phyloP scores from a whole-genome alignment of 2,329 filamentous ascomycete genomes.

The Ophiostoma piceae region DNA sequence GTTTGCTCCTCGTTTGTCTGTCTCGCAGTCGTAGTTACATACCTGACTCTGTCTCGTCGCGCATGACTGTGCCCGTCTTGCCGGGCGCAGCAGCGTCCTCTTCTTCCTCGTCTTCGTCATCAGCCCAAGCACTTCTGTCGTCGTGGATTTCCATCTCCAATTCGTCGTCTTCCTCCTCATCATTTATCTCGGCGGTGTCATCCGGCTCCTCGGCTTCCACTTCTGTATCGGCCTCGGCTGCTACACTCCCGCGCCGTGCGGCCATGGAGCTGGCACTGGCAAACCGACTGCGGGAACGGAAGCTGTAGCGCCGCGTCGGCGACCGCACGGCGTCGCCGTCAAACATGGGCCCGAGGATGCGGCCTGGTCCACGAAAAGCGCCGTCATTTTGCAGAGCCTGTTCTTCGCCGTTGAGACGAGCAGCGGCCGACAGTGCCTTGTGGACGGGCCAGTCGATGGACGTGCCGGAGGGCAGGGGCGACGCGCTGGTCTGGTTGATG shows the following conservation, averaged over 20 bases:
- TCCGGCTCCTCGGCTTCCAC: not conserved
- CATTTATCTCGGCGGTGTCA: not conserved
- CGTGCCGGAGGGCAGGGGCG: not conserved
- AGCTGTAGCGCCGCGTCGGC: not conserved
- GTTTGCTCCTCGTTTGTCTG: too few species aligned
- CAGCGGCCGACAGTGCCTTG: slow-evolving; percentile 6
- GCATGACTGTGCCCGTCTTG: not conserved
- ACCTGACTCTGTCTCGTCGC: slow-evolving; percentile 12
- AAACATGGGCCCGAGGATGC: slow-evolving; percentile 13
- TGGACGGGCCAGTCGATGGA: not conserved
- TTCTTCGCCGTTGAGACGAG: not conserved
- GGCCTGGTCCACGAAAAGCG: slow-evolving; percentile 1
- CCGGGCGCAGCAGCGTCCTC: not conserved
- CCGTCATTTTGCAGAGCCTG: not conserved
- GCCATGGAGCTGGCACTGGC: not conserved
- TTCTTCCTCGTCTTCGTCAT: not conserved
- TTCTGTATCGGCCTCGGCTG: not conserved
- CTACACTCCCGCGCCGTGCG: not conserved
- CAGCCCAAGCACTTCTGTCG: not conserved
- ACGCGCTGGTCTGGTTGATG: not conserved
- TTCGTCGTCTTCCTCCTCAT: not conserved
- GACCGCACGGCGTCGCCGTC: not conserved
- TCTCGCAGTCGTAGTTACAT: not conserved
- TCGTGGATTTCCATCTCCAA: not conserved
- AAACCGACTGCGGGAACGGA: not conserved